A percentile compares a stretch with the other conserved stretches of the same genome.
Evolutionary conservation across 495 filamentous ascomycete species (phyloP).

Genomic region (Hapsidospora chrysogenum): DNA sequence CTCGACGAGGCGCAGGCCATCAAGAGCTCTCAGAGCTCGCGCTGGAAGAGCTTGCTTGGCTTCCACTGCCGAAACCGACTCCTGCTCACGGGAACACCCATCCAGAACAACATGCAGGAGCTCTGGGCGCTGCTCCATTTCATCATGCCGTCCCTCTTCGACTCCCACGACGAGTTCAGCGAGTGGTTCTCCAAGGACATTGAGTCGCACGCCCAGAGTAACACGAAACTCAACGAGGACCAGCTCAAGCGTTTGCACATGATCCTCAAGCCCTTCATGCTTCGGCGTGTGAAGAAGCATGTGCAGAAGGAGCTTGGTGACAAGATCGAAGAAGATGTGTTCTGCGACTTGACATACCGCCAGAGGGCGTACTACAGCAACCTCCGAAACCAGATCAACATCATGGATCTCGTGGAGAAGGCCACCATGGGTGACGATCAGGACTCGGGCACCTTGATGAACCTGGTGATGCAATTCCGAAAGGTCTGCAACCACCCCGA

Average conservation of each 20-base stretch:
- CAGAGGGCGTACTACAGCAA: constrained; percentile 90
- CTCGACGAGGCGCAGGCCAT: constrained; percentile 97
- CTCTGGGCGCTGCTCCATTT: constrained; percentile 96
- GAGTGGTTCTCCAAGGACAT: constrained; percentile 99
- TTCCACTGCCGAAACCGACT: constrained; percentile 95
- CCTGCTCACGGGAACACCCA: constrained; percentile 88
- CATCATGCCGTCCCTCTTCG: constrained; percentile 97
- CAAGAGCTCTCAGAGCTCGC: constrained; percentile 90
- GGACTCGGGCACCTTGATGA: constrained; percentile 93
- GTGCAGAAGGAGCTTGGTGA: constrained; percentile 97
- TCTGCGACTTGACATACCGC: constrained; percentile 92
- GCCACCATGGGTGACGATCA: constrained; percentile 85
- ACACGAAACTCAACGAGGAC: constrained; percentile 96
- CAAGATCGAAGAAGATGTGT: constrained; percentile 93
- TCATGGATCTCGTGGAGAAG: constrained; percentile 98
- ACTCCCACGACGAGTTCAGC: constrained; percentile 97
- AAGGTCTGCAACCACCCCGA: constrained; percentile 99
- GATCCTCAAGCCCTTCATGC: constrained; percentile 99
- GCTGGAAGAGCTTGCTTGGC: constrained; percentile 88
- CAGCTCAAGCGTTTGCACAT: constrained; percentile 93
- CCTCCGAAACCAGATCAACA: constrained; percentile 87
- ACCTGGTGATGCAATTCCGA: constrained; percentile 98
- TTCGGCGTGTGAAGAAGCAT: constrained; percentile 97
- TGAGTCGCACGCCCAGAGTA: constrained; percentile 94
- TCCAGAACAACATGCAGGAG: constrained; percentile 99